Base-by-base conservation (phyloP, 176 grass and related monocot species). In the Chloris gayana region DNA sequence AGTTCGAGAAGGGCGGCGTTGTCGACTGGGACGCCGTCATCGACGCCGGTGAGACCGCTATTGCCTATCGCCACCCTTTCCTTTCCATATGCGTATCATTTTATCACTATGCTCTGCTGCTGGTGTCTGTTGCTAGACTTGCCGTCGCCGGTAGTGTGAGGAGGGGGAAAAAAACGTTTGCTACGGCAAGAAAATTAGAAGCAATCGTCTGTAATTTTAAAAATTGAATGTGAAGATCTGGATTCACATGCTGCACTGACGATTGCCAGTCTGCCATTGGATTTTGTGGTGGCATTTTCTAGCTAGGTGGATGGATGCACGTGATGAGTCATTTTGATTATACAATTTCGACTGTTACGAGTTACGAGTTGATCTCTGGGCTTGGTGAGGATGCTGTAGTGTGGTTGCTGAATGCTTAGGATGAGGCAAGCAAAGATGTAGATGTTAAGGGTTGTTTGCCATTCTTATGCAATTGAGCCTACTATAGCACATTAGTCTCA, bases 1-100 rank as follows among this genome's bases (percentile, higher is more conserved):
- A 84, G 72, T 97, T 97, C 86, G 70, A 72, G 1, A 89, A 86
- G 73, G 88, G 73, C 67, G 94, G 89, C 64, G 85, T 67, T 57
- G 89, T 89, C 70, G 87, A 97, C 70, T 97, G 95, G 95, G 95
- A 92, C 82, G 83, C 89, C 82, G 89, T 97, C 85, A 94, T 97
- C 21, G 87, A 97, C 80, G 94, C 94, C 9, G 94, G 91, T 97
- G 78, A 88, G 89, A 34, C 26, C 67, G 33, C 2, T 29, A 33
- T 0, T 7, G 3, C 33, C 8, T n/a, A 4, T 38, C 24, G 37
- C 2, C 39, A n/a, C 35, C 22, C 7, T n/a, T 25, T 21, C 31
- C 32, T 24, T 57, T 18, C 37, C 21, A 12, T 15, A 12, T 22
- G 18, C 19, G n/a, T 42, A 44, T 0, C 18, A 21, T 4, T 37